Evolutionary conservation across 2,329 filamentous ascomycete species (phyloP), one percentile per base, ranked within the genome.

Genomic region (Claviceps sp.): DNA sequence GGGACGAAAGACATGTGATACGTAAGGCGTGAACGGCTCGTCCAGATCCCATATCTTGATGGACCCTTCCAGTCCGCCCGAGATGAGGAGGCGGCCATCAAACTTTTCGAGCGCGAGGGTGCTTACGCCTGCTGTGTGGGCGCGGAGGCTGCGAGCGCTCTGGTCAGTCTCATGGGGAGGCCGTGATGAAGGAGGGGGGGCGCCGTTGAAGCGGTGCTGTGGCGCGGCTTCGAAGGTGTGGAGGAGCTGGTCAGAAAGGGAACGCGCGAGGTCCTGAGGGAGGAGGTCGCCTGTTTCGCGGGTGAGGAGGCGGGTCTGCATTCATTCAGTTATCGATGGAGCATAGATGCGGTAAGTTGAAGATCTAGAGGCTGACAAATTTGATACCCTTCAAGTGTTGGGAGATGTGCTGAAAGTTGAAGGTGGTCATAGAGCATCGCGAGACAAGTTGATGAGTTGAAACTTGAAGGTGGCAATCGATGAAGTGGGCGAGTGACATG

Each of bases 31-130:
- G 13, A 63, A 64, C 58, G 73, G 71, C 48, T 76, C 70, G 61
- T 95, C 86, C 6, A 96, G 77, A 67, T 96, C 84, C 90, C 90
- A 96, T 46, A 96, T 70, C 58, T 83, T 86, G 61, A 96, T 81
- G 1, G 85, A 86, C 9, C 86, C 87, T 63, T 95, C 89, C 4
- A 87, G 84, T 34, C 90, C 89, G 4, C 88, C 91, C 0, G 90
- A 95, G 2, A 95, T 68, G 56, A 96, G 75, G 58, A 87, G 85
- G 60, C 65, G 63, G 3, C 87, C 88, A 56, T 93, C 87, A 61
- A 93, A 89, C 48, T 82, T 80, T 61, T 96, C 90, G 41, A 95
- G 76, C 0, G 85, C 82, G 42, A 96, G 71, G 41, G 84, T 81
- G 62, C 85, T 93, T 40, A 90, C 86, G 14, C 89, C 89, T 4